Base-by-base conservation (phyloP, 139 green algal species). In the Pseudopediastrum boryanum region DNA sequence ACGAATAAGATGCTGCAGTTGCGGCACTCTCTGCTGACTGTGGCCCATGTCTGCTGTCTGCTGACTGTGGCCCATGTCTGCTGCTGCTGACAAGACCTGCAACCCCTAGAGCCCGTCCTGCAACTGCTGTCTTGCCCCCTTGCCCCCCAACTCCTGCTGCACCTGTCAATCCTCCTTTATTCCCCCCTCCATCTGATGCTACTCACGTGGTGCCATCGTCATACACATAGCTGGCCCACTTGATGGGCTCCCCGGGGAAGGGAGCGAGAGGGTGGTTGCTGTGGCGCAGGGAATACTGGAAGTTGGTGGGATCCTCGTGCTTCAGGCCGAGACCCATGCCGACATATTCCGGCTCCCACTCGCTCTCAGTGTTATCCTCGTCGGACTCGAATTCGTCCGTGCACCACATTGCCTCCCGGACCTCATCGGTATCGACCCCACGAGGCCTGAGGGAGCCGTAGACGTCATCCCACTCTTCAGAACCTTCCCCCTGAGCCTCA, bases 151-250 rank as follows among this genome's bases (percentile, higher is more conserved):
- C 46, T 16, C 46, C 46, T 16, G 13, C 46, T 56, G 13, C 46
- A n/a, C 46, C 46, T 16, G 13, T 16, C 46, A n/a, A 16, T 16
- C 46, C 46, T 16, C 46, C 46, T 56, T 16, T 16, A 12, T 16
- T 16, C n/a, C 3, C 12, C 62, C 27, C 62, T 36, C 29, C 27
- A 13, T 42, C 35, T 19, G 27, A 16, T 2, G 0, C 4, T 31
- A 83, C 93, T 90, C 82, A 98, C 94, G 94, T 96, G 54, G 93
- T 96, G 72, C 91, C 93, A 71, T 98, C 94, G 27, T 96, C 93
- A 56, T 95, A 98, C 8, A 94, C 93, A 71, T 89, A 92, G 83
- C 80, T 92, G 23, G 91, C 84, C 94, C 94, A 98, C 79, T 95
- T 94, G 1, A 97, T 77, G 0, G 93, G 78, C 77, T 97, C 92